Evolutionary conservation across 1,284 basidiomycete genomes (phyloP).

Genomic region (Malassezia obtusa): DNA sequence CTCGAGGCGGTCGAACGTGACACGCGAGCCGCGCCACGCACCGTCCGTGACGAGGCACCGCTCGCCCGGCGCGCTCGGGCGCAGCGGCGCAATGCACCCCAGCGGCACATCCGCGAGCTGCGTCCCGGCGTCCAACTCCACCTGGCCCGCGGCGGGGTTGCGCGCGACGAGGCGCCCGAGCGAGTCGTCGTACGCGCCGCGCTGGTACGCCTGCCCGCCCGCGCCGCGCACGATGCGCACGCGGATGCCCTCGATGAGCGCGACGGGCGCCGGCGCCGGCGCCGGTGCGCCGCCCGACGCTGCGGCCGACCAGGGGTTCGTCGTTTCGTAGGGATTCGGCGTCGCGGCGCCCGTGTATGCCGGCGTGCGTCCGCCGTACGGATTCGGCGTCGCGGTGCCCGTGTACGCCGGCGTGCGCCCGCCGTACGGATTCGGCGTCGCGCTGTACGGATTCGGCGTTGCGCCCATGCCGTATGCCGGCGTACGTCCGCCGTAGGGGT

Average conservation of each 20-base stretch:
- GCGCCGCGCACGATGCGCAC: conserved; percentile 12
- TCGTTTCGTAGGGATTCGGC: conserved; percentile 13
- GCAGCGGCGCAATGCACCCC: conserved; percentile 10
- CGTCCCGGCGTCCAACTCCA: conserved; percentile 9
- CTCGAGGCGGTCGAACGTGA: background rate
- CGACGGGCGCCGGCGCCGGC: background rate
- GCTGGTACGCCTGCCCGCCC: conserved; percentile 11
- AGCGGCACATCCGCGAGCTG: conserved; percentile 15
- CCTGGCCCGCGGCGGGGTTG: conserved; percentile 9
- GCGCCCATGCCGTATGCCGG: conserved; percentile 5
- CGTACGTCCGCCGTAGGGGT: conserved; percentile 12
- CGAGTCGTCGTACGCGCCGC: conserved; percentile 16
- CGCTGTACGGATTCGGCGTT: conserved; percentile 9
- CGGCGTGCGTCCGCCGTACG: conserved; percentile 4
- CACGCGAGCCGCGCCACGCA: conserved; percentile 11
- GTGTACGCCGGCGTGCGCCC: conserved; percentile 38
- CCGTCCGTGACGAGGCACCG: conserved; percentile 13
- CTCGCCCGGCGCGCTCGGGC: conserved; percentile 5
- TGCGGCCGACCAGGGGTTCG: conserved; percentile 10
- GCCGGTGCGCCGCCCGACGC: background rate
- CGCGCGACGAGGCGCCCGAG: background rate
- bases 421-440: conserved; percentile 12
- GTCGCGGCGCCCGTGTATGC: conserved; percentile 9
- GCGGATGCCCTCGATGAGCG: conserved; percentile 11
- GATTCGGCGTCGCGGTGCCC: conserved; percentile 13